Base-by-base conservation (phyloP, 2,329 filamentous ascomycete genomes). In the Fusarium palustre region DNA sequence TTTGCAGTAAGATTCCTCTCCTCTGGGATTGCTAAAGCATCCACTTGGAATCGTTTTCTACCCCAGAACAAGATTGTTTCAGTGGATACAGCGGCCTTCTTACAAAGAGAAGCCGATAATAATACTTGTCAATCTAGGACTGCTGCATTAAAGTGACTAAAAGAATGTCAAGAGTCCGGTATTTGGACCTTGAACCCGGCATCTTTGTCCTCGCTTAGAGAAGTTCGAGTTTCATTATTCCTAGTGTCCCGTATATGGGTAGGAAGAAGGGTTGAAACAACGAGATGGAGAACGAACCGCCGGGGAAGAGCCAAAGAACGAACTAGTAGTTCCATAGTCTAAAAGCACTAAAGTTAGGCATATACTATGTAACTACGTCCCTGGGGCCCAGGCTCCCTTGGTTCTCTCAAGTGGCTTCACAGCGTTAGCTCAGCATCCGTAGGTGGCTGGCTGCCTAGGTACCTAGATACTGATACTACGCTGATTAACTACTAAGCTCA, bases 131-230 rank as follows among this genome's bases (percentile, higher is more conserved):
- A 25, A 38, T 31, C 34, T 45, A 45, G 31, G 45, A 49, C 31
- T 59, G 18, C 15, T 45, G 38, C n/a, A 45, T 28, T 45, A 22
- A 16, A 58, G 25, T 22, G 22, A 36, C 30, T 15, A 39, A 28
- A n/a, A 39, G 11, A 42, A 25, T 46, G 59, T 39, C 61, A 64
- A 64, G 61, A 50, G 22, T 59, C 48, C 60, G 54, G 62, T 61
- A 65, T 50, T 53, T 65, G 28, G 36, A 28, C 49, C 59, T 59
- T 47, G 39, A 50, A 42, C 46, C 39, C 33, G 46, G 62, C 24
- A 63, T 34, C n/a, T 33, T 39, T 41, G 54, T 42, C 49, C 63
- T 69, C 67, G 67, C 67, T 69, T 69, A 68, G 57, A 70, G 62
- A 55, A 25, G 38, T 33, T 25, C 45, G 66, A 49, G 66, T 68